Base-by-base conservation (phyloP, 495 filamentous ascomycete species). In the Penicillium paxilli region DNA sequence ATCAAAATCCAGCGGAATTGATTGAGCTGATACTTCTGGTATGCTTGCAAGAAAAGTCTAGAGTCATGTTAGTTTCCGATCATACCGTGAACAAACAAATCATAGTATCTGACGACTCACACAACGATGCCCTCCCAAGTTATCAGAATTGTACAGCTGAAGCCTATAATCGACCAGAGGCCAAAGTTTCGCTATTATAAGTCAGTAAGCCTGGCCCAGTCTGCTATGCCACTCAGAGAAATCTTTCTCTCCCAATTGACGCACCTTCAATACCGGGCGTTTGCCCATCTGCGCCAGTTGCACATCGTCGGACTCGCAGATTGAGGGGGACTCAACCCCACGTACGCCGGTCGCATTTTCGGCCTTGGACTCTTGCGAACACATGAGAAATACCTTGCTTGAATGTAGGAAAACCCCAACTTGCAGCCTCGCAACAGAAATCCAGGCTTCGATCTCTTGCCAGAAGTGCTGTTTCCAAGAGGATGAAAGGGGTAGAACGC, bases 221-320 rank as follows among this genome's bases (percentile, higher is more conserved):
- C 5, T 28, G 5, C 26, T 11, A 28, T 11, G 11, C 14, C 16
- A 16, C 16, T 16, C 8, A 5, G 16, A 38, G 16, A 16, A n/a
- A 1, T 74, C 46, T 48, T 28, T 14, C 10, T 14, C 23, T 48
- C 22, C 11, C 19, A 7, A 28, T 7, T 1, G 3, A 28, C n/a
- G 11, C 37, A 62, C 73, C 67, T 73, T 77, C 35, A 82, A 62
- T 14, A 81, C 74, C 0, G 73, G 69, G 40, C 78, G 79, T 56
- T 82, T 81, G 1, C 80, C 80, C 45, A 83, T 64, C 4, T 72
- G 71, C 11, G 71, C 72, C 28, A 82, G 57, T 4, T 71, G 57
- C 12, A 67, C 59, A 44, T 75, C 71, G 54, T 82, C 78, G 35
- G 51, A 47, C 23, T 62, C 61, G 42, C 62, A 59, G 44, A 49